Conservation (phyloP, 129 eudicot genomes). For the Lonicera japonica region DNA sequence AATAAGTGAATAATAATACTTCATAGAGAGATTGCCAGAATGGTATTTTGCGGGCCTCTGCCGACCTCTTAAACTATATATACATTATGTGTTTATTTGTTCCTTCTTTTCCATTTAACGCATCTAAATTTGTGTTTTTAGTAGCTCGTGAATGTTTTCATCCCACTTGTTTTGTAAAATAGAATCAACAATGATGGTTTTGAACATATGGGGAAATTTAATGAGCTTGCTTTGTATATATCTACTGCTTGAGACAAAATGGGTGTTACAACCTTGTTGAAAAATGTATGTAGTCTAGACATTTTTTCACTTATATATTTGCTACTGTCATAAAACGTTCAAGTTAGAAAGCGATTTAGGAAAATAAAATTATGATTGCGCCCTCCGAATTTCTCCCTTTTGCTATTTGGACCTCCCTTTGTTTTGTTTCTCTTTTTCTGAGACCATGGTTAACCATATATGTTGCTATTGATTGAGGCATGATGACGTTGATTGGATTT, state of each 20-base stretch:
- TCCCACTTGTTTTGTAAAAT: background rate
- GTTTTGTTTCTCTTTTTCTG: too few species aligned
- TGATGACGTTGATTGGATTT: too few species aligned
- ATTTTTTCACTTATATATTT: background rate
- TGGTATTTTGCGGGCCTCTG: background rate
- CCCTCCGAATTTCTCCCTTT: background rate
- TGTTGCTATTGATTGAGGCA: too few species aligned
- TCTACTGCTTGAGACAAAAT: background rate
- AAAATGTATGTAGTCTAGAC: background rate
- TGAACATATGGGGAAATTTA: background rate
- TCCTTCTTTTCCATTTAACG: background rate
- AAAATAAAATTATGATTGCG: background rate
- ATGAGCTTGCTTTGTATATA: constrained; percentile 4
- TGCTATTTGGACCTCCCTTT: background rate
- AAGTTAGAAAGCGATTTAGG: background rate
- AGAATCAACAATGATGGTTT: background rate
- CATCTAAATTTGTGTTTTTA: background rate
- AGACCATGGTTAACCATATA: too few species aligned
- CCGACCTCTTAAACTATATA: constrained; percentile 1
- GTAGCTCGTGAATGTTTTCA: too few species aligned
- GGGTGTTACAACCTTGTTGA: background rate
- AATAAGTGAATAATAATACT: background rate
- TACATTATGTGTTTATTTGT: background rate
- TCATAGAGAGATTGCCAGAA: background rate
- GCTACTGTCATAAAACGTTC: background rate